Percentiles rank a stretch among this genome's conserved stretches.
Evolutionary conservation across 352 stramenopile genomes (phyloP).

Genomic region (Phytopythium litorale): DNA sequence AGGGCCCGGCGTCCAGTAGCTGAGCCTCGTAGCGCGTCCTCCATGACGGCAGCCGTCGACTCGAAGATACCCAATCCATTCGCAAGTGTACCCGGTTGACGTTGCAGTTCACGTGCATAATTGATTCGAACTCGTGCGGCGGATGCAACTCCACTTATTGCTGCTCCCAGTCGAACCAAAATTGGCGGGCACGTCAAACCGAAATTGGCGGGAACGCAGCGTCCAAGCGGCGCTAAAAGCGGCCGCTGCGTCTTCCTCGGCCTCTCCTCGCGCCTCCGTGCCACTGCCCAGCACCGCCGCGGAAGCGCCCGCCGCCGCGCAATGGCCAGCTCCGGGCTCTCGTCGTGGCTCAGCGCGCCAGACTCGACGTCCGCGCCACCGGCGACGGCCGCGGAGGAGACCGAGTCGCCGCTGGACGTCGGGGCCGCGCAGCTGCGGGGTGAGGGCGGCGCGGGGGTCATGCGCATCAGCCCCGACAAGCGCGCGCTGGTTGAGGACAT

Average conservation of each 20-base stretch:
- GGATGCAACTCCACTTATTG: no score
- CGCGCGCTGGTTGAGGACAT: slow-evolving; percentile 56
- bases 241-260: background rate
- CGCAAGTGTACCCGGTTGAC: background rate
- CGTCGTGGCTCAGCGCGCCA: slow-evolving; percentile 33
- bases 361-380: background rate
- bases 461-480: slow-evolving; percentile 50
- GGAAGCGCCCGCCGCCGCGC: background rate
- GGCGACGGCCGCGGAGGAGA: background rate
- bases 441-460: slow-evolving; percentile 34
- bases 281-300: background rate
- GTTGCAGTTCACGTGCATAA: no score
- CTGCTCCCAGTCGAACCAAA: no score
- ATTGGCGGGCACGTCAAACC: background rate
- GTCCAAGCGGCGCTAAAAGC: background rate
- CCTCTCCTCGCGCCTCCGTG: background rate
- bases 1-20: background rate
- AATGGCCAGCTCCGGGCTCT: slow-evolving; percentile 31
- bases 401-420: slow-evolving; percentile 37
- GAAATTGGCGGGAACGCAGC: slow-evolving; percentile 1
- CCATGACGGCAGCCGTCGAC: background rate
- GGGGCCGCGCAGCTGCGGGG: slow-evolving; percentile 30
- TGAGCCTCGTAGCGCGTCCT: no score
- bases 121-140: no score
- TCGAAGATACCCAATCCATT: background rate